A percentile compares a stretch with the other conserved stretches of the same genome.
These are phyloP conservation scores for Capsella rubella DNA, from an alignment of 441 rosid species.

Conservation along the genomic window DNA sequence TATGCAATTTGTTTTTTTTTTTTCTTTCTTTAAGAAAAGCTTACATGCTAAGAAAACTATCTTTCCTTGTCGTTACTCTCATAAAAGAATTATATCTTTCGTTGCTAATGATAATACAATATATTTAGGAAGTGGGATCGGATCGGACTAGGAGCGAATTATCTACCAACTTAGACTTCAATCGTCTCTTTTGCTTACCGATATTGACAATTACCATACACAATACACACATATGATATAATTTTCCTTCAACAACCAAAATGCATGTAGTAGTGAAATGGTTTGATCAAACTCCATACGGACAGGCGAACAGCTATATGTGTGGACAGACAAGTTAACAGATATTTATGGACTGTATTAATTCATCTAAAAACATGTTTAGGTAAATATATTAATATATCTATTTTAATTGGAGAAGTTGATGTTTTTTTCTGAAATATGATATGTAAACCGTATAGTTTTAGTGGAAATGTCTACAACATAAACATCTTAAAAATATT, in stretches of 20 bases:
- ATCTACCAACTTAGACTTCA: slow-evolving; percentile 30
- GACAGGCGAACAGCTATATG: background rate
- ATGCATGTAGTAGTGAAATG: slow-evolving; percentile 10
- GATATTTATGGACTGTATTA: background rate
- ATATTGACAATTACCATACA: slow-evolving; percentile 7
- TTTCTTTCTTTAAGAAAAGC: slow-evolving; percentile 37
- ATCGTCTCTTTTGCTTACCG: slow-evolving; percentile 21
- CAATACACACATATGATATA: background rate
- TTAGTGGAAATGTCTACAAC: background rate
- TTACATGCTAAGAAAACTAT: slow-evolving; percentile 53
- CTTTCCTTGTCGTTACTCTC: slow-evolving; percentile 41
- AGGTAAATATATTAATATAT: background rate
- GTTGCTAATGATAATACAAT: slow-evolving; percentile 17
- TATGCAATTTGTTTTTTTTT: background rate
- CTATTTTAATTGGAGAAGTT: background rate
- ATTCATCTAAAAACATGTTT: slow-evolving; percentile 1
- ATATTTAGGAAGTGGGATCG: slow-evolving; percentile 19
- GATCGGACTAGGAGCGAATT: slow-evolving; percentile 31
- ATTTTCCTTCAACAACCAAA: background rate
- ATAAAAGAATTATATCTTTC: background rate
- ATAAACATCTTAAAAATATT: background rate
- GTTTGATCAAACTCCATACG: background rate
- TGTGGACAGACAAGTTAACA: background rate
- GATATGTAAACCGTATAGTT: background rate
- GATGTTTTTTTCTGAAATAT: background rate